Percentiles rank a stretch among this genome's conserved stretches.
Conservation (phyloP, 371 early-diverging fungal species). For the Mortierella sp. region DNA sequence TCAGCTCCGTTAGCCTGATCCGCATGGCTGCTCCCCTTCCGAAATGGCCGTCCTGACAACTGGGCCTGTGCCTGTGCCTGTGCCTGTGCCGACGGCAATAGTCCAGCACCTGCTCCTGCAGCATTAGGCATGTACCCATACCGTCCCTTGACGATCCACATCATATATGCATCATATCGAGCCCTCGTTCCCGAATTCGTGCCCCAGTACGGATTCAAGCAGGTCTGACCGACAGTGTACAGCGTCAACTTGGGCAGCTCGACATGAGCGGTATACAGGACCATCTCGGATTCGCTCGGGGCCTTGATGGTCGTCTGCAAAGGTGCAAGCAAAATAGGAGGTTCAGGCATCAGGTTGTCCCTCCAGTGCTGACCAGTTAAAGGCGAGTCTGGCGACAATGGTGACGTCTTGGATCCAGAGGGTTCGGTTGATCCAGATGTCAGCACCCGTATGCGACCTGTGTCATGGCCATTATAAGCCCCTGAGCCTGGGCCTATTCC, state of each 20-base stretch:
- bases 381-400: neutral
- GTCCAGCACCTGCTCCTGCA: conserved; percentile 1
- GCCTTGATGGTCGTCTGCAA: conserved; percentile 21
- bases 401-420: neutral
- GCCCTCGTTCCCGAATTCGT: conserved; percentile 41
- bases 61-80: neutral
- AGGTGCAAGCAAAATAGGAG: conserved; percentile 42
- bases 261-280: conserved; percentile 53
- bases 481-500: neutral
- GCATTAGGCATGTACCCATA: conserved; percentile 30
- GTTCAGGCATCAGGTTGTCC: conserved; percentile 25
- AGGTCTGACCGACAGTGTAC: conserved; percentile 46
- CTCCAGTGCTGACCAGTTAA: neutral
- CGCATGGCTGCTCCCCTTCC: neutral
- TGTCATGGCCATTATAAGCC: neutral
- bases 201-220: conserved; percentile 50
- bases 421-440: conserved; percentile 3
- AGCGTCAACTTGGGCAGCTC: conserved; percentile 52
- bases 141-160: conserved; percentile 54
- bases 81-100: neutral
- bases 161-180: conserved; percentile 49
- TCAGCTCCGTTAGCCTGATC: neutral
- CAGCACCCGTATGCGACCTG: neutral
- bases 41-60: neutral
- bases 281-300: conserved; percentile 44